These are phyloP conservation scores for Dentiscutata heterogama DNA, from an alignment of 371 early-diverging fungal species.

Conservation along the genomic window DNA sequence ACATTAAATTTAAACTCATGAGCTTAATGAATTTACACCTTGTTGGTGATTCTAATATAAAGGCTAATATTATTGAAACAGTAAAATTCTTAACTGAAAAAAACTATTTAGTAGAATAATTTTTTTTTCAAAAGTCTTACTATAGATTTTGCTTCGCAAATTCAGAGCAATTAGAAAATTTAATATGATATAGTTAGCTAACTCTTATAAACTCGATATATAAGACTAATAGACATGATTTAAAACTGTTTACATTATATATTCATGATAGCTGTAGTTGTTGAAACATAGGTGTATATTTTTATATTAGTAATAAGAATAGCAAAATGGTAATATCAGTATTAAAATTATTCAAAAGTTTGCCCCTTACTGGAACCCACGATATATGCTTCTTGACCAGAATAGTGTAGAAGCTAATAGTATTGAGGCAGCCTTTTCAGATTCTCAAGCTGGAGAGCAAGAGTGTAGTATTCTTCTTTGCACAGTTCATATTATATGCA, in stretches of 20 bases:
- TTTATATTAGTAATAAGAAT: conserved; percentile 39
- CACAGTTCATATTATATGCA: not conserved
- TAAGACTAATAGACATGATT: conserved; percentile 43
- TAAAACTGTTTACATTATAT: conserved; percentile 45
- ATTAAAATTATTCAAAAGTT: conserved; percentile 20
- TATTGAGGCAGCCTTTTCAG: conserved; percentile 8
- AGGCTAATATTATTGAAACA: conserved; percentile 2
- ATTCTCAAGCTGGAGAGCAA: not conserved
- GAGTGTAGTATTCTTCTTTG: not conserved
- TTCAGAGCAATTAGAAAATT: conserved; percentile 25
- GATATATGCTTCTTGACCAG: conserved; percentile 40
- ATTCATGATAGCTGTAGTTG: conserved; percentile 41
- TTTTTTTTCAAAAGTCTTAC: not conserved
- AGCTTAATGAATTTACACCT: not conserved
- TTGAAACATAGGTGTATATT: conserved; percentile 33
- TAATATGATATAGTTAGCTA: conserved; percentile 37
- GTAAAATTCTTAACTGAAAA: conserved; percentile 2
- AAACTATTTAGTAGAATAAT: conserved; percentile 1
- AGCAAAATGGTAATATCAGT: conserved; percentile 19
- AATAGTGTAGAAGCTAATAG: not conserved
- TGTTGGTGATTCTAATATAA: conserved; percentile 20
- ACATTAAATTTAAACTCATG: conserved; percentile 38
- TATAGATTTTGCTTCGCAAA: conserved; percentile 40
- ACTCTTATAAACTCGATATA: conserved; percentile 43
- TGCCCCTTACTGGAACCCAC: conserved; percentile 30